Evolutionary conservation across 1,284 basidiomycete genomes (phyloP), one percentile per base, ranked within the genome.

Genomic region (Cryptococcus wingfieldii): DNA sequence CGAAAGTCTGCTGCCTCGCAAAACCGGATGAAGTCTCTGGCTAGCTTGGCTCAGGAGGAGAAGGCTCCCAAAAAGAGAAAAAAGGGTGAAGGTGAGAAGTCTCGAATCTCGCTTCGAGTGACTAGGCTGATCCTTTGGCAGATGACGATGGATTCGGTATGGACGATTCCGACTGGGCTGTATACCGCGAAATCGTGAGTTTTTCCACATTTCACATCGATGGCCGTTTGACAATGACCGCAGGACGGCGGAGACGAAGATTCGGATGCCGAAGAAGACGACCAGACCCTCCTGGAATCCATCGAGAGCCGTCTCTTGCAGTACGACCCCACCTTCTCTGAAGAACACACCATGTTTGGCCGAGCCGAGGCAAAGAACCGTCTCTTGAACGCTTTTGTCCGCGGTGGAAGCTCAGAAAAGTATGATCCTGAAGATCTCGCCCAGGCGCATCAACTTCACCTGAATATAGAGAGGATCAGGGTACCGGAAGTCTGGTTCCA

Each of bases 211-310:
- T 5, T 7, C 37, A 12, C 13, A n/a, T 9, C 7, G 23, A 42
- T 47, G 12, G 5, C 31, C 31, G 19, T 31, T 13, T 51, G 44
- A 59, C 38, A 27, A 51, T 28, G 31, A 12, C 48, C 23, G 12
- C 54, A 88, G 88, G 90, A 90, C 65, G 86, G 83, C 66, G 86
- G 83, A 3, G 85, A 86, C 1, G 88, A 88, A 2, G 85, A 85
- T n/a, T 94, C 91, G 1, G 94, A 92, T 0, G 94, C 96, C 56
- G 95, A 98, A 77, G 95, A 97, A 68, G 95, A 98, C 2, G 93
- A 98, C 66, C 75, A 89, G 31, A 80, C 79, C 6, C 83, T 85
- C 46, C 81, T 98, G 10, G 82, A 86, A 45, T 69, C 80, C 0
- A 80, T 98, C 56, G 95, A 99, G 76, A 80, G 81, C 59, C 88